These are phyloP conservation scores for Tolypocladium inflatum DNA, from an alignment of 2,329 filamentous ascomycete genomes.

Conservation along the genomic window DNA sequence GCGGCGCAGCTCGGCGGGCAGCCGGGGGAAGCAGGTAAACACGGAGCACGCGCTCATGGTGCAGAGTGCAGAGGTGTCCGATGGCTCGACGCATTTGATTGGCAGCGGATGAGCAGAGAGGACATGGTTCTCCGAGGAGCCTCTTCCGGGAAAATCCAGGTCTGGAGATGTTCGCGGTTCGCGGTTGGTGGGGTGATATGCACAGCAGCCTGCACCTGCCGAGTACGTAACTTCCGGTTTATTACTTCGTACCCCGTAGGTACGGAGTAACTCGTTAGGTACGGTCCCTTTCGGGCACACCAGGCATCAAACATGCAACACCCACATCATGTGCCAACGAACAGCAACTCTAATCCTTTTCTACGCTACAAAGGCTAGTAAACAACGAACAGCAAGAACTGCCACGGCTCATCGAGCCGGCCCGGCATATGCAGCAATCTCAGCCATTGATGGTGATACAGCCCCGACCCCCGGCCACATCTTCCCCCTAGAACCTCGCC, in stretches of 20 bases:
- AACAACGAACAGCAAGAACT: too few species aligned
- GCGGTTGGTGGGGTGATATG: background rate
- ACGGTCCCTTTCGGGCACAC: too few species aligned
- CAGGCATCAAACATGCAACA: too few species aligned
- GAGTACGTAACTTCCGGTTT: too few species aligned
- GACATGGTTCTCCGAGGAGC: background rate
- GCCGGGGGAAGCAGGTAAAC: slow-evolving; percentile 11
- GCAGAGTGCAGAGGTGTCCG: background rate
- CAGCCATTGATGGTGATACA: too few species aligned
- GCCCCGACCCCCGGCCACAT: too few species aligned
- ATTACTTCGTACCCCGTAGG: too few species aligned
- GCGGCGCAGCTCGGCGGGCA: slow-evolving; percentile 15
- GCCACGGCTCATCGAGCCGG: too few species aligned
- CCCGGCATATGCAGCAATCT: too few species aligned
- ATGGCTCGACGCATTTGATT: background rate
- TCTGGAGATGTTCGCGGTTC: background rate
- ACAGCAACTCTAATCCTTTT: background rate
- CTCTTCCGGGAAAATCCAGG: background rate
- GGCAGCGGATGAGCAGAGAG: background rate
- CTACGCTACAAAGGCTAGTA: background rate
- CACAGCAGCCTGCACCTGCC: background rate
- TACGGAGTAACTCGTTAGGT: too few species aligned
- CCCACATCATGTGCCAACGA: background rate
- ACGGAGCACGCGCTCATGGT: background rate
- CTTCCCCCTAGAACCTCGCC: background rate